Conservation (phyloP, 139 green algal genomes). For the Chlamydomonas incerta region DNA sequence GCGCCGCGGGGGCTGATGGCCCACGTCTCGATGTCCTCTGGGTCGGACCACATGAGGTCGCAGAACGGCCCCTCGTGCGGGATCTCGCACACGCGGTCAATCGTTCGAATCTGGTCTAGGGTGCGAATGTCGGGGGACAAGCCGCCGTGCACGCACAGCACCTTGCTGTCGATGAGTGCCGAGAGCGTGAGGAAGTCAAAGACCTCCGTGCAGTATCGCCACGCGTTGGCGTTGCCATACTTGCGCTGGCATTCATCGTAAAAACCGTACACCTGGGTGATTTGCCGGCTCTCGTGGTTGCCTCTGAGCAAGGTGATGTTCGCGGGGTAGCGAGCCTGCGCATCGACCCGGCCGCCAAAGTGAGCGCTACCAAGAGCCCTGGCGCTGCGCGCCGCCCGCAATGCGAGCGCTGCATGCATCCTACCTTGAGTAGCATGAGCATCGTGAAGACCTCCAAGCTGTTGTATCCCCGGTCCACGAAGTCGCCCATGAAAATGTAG, state of each 20-base stretch:
- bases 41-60: slow-evolving; percentile 99
- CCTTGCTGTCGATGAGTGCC: slow-evolving; percentile 92
- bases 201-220: slow-evolving; percentile 98
- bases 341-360: no score
- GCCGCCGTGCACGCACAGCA: slow-evolving; percentile 98
- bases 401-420: background rate
- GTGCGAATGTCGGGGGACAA: slow-evolving; percentile 93
- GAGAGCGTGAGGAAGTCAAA: slow-evolving; percentile 97
- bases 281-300: slow-evolving; percentile 99
- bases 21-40: slow-evolving; percentile 99
- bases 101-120: slow-evolving; percentile 96
- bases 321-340: slow-evolving; percentile 84
- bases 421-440: slow-evolving; percentile 97
- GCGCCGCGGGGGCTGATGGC: slow-evolving; percentile 92
- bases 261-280: slow-evolving; percentile 97
- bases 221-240: slow-evolving; percentile 98
- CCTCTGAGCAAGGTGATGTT: slow-evolving; percentile 97
- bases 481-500: slow-evolving; percentile 99
- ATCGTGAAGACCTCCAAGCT: slow-evolving; percentile 98
- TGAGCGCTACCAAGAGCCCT: no score
- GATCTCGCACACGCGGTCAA: slow-evolving; percentile 98
- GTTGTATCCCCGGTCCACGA: slow-evolving; percentile 99
- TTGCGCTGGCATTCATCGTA: slow-evolving; percentile 99
- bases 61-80: slow-evolving; percentile 97
- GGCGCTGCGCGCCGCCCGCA: background rate